A percentile compares a stretch with the other conserved stretches of the same genome.
phyloP scores from a whole-genome alignment of 345 rosid genomes.

The thale cress (Arabidopsis thaliana) region TAIR10.1 NC_003076.8:19156001-19156500 shows the following conservation, averaged over 20 bases:
- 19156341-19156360: neutral
- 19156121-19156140: neutral
- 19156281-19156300: neutral
- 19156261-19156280: neutral
- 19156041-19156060: neutral
- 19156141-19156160: neutral
- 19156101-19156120: neutral
- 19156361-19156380: neutral
- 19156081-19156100: no score
- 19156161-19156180: neutral
- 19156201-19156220: neutral
- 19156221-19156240: neutral
- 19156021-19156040: constrained; percentile 2
- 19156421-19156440: neutral
- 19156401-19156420: neutral
- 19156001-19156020: neutral
- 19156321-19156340: neutral
- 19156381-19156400: neutral
- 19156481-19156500: neutral
- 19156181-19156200: neutral
- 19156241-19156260: neutral
- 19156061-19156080: neutral
- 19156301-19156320: neutral
- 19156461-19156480: neutral
- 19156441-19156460: neutral